phyloP scores from a whole-genome alignment of 2,329 filamentous ascomycete genomes.

The Cryphonectria parasitica region DNA sequence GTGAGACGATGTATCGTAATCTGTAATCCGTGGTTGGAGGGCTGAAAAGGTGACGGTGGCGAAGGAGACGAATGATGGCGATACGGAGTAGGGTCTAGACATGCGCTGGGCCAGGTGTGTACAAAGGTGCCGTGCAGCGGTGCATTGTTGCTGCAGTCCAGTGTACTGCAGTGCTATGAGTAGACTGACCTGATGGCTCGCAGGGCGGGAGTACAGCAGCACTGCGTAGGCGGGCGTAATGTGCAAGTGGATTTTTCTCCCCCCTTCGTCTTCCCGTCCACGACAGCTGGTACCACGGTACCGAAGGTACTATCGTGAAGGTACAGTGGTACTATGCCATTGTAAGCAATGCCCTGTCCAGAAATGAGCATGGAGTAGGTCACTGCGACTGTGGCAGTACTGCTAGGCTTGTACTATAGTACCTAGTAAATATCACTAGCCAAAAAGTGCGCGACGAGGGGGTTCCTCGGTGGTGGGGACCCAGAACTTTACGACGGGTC shows the following conservation, averaged over 20 bases:
- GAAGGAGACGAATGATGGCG: neutral
- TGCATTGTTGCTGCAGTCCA: neutral
- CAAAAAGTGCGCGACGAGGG: neutral
- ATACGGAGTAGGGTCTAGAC: neutral
- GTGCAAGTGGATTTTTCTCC: neutral
- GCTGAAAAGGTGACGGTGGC: conserved; percentile 7
- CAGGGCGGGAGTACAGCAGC: too few relatives aligned
- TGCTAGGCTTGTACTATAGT: neutral
- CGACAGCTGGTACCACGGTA: too few relatives aligned
- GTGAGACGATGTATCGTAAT: conserved; percentile 19
- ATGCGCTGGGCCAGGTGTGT: neutral
- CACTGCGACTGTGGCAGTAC: neutral
- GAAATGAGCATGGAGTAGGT: neutral
- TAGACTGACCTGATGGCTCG: too few relatives aligned
- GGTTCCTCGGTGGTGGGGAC: neutral
- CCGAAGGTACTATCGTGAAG: too few relatives aligned
- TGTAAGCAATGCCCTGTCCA: neutral
- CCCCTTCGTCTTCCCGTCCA: too few relatives aligned
- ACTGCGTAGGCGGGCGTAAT: neutral
- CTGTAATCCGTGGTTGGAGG: conserved; percentile 5
- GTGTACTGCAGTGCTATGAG: neutral
- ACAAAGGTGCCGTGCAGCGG: neutral
- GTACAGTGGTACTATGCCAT: neutral
- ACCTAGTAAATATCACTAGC: neutral
- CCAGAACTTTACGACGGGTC: neutral